Percentiles rank a stretch among this genome's conserved stretches.
Conservation (phyloP, 257 asterid species). For the Solanum sparsipilum region DNA sequence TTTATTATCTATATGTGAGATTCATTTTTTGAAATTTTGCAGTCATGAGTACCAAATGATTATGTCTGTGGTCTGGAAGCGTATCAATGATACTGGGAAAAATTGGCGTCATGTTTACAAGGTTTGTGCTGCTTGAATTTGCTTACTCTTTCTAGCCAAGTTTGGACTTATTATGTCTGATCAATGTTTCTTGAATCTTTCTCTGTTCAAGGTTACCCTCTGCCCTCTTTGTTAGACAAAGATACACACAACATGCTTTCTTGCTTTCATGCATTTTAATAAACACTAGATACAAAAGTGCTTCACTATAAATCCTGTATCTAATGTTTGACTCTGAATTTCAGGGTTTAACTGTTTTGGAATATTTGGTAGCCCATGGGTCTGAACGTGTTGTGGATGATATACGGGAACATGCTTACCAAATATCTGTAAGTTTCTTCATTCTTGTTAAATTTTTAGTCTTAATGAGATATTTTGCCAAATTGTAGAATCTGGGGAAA, state of each 20-base stretch:
- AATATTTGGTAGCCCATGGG: conserved; percentile 93
- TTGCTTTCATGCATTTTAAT: neutral
- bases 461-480: neutral
- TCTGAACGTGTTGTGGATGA: conserved; percentile 96
- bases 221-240: neutral
- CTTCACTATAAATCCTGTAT: neutral
- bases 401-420: conserved; percentile 91
- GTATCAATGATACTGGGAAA: conserved; percentile 69
- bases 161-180: neutral
- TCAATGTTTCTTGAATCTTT: neutral
- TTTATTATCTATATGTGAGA: neutral
- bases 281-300: neutral
- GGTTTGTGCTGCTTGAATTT: conserved; percentile 34
- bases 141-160: neutral
- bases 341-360: conserved; percentile 88
- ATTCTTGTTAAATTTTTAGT: neutral
- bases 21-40: conserved; percentile 11
- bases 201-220: neutral
- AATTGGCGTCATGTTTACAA: conserved; percentile 89
- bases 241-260: neutral
- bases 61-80: conserved; percentile 74
- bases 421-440: conserved; percentile 68
- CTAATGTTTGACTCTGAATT: conserved; percentile 1
- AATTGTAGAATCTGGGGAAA: neutral
- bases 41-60: conserved; percentile 82